Percentiles rank a stretch among this genome's conserved stretches.
phyloP scores from a whole-genome alignment of 495 filamentous ascomycete genomes.

The Rusavskia elegans region DNA sequence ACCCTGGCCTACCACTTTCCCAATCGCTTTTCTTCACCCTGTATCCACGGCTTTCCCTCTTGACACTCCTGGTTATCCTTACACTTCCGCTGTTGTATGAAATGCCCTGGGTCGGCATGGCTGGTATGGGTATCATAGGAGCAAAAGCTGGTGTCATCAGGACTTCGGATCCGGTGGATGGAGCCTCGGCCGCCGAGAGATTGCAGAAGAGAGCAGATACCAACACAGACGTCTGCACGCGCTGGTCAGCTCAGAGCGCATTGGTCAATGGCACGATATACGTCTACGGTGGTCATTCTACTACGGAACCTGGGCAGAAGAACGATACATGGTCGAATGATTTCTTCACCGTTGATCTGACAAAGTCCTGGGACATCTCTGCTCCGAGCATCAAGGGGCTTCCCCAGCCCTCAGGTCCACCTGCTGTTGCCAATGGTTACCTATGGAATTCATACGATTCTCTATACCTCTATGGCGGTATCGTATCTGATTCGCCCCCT shows the following conservation, averaged over 20 bases:
- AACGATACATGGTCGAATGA: constrained; percentile 54
- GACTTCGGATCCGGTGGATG: neutral
- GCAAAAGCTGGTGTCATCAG: constrained; percentile 13
- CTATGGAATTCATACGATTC: constrained; percentile 54
- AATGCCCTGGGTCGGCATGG: constrained; percentile 3
- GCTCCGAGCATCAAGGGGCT: constrained; percentile 45
- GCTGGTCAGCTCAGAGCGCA: constrained; percentile 57
- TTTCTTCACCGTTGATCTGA: constrained; percentile 50
- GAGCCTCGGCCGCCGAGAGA: neutral
- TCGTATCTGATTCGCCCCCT: constrained; percentile 44
- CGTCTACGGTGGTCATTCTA: constrained; percentile 56
- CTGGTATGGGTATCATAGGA: constrained; percentile 8
- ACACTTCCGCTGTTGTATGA: constrained; percentile 11
- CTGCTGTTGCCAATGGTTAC: constrained; percentile 51
- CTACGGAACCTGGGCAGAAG: constrained; percentile 31
- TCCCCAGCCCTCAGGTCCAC: constrained; percentile 49
- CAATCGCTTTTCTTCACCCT: neutral
- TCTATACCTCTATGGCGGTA: constrained; percentile 56
- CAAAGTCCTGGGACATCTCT: constrained; percentile 47
- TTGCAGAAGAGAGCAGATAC: constrained; percentile 13
- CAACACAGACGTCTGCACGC: constrained; percentile 41
- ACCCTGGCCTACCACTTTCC: neutral
- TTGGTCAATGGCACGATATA: constrained; percentile 58
- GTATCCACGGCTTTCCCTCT: constrained; percentile 5
- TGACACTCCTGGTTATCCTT: constrained; percentile 10